Base-by-base conservation (phyloP, 73 alveolate species). In the Tetrahymena elliotti region DNA sequence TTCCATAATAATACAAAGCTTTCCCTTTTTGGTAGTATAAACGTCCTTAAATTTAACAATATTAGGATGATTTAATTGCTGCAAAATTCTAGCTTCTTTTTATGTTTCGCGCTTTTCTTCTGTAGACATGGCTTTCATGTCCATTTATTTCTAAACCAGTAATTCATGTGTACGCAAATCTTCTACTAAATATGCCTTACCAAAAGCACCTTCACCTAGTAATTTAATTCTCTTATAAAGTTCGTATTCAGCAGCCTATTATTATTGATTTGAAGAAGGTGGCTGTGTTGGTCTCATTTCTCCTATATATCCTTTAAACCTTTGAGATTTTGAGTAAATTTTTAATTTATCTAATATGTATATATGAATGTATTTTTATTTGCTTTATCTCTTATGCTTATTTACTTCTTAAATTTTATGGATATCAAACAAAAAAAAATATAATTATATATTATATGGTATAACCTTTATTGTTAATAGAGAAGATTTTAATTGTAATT, bases 11-110 rank as follows among this genome's bases (percentile, higher is more conserved):
- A 97, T 96, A 94, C 99, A 97, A 9, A 97, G 94, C 93, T 97
- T 97, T 11, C 97, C 97, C 83, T 97, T 97, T 53, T 95, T 97
- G 18, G 99, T 97, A 84, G 96, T 96, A 41, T 97, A 98, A 82
- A 97, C 93, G n/a, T 97, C 98, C 93, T 97, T 98, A 94, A 97
- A 98, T 33, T 96, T 97, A 22, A 98, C 99, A 36, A 98, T 98
- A 94, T 98, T 98, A 36, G 99, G 99, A 96, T 98, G 99, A 16
- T 95, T 68, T 83, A 98, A 95, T 83, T 92, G 53, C 53, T 96
- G 36, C 53, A 98, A 93, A 41, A 98, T 94, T 84, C 96, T 97
- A 33, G 97, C 98, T 93, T 98, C 99, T 38, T 95, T 93, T 35
- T 97, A 40, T n/a, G 98, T 97, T n/a, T 96, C 97, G 38, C 97